phyloP scores from a whole-genome alignment of 2,329 filamentous ascomycete genomes.

The Cytospora schulzeri region DNA sequence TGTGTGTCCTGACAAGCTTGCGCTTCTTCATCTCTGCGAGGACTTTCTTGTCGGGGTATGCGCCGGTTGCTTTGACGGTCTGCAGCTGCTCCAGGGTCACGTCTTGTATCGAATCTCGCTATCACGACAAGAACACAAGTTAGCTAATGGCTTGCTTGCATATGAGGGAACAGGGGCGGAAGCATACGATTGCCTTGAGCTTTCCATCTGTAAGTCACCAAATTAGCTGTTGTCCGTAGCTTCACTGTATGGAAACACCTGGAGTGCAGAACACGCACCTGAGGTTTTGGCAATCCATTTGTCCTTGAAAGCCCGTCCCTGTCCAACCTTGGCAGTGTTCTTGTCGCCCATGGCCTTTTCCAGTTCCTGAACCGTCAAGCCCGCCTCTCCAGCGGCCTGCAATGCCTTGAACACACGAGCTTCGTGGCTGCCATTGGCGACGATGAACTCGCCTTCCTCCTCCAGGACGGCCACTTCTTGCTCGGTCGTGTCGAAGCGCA shows the following conservation, averaged over 20 bases:
- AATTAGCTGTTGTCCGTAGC: slow-evolving; percentile 47
- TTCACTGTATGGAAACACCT: slow-evolving; percentile 54
- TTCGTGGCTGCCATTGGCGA: slow-evolving; percentile 76
- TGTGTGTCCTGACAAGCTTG: slow-evolving; percentile 82
- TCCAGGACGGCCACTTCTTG: slow-evolving; percentile 77
- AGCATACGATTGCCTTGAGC: slow-evolving; percentile 46
- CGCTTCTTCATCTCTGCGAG: slow-evolving; percentile 86
- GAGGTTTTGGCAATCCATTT: slow-evolving; percentile 67
- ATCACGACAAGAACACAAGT: slow-evolving; percentile 4
- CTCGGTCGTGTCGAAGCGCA: slow-evolving; percentile 82
- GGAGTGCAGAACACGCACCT: neutral
- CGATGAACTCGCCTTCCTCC: slow-evolving; percentile 71
- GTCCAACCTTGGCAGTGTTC: slow-evolving; percentile 77
- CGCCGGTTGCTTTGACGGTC: slow-evolving; percentile 69
- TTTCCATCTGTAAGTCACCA: slow-evolving; percentile 49
- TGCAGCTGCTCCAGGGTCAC: slow-evolving; percentile 75
- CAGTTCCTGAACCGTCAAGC: slow-evolving; percentile 77
- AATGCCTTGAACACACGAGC: slow-evolving; percentile 80
- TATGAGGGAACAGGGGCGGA: neutral
- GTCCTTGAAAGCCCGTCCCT: slow-evolving; percentile 89
- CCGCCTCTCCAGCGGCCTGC: slow-evolving; percentile 68
- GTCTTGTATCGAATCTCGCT: slow-evolving; percentile 77
- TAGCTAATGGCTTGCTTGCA: neutral
- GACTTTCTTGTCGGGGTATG: slow-evolving; percentile 72
- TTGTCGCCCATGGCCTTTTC: slow-evolving; percentile 72